Conservation (phyloP, 2,329 filamentous ascomycete species). For the Alternaria ethzedia region DNA sequence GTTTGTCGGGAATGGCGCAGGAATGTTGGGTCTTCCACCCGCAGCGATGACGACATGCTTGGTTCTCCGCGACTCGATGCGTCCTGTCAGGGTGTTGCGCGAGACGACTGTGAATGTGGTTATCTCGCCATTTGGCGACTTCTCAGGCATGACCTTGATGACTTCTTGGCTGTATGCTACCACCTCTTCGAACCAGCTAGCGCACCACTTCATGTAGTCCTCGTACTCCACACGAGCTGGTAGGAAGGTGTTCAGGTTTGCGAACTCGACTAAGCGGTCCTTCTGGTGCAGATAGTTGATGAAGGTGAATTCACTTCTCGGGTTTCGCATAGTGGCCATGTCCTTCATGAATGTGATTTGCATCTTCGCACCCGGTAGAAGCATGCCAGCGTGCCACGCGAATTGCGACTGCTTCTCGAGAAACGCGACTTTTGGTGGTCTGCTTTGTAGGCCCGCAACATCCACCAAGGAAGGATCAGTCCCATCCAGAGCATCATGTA, state of each 20-base stretch:
- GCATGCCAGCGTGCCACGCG: conserved; percentile 94
- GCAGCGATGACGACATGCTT: conserved; percentile 75
- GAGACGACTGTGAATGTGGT: conserved; percentile 73
- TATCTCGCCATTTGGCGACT: conserved; percentile 58
- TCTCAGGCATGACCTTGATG: conserved; percentile 69
- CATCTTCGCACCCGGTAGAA: conserved; percentile 92
- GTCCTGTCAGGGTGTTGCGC: conserved; percentile 65
- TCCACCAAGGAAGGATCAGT: conserved; percentile 44
- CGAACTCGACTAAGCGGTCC: conserved; percentile 84
- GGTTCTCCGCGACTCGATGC: conserved; percentile 60
- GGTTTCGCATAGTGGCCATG: conserved; percentile 85
- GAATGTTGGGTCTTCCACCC: conserved; percentile 73
- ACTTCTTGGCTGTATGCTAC: conserved; percentile 83
- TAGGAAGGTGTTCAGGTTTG: conserved; percentile 87
- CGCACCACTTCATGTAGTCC: conserved; percentile 94
- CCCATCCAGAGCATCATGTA: conserved; percentile 72
- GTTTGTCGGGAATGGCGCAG: conserved; percentile 69
- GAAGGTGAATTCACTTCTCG: conserved; percentile 91
- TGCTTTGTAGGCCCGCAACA: conserved; percentile 43
- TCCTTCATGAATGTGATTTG: conserved; percentile 98
- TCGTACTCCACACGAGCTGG: conserved; percentile 89
- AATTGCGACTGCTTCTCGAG: conserved; percentile 85
- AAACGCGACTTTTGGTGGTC: conserved; percentile 77
- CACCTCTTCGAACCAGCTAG: conserved; percentile 74
- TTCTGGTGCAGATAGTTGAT: conserved; percentile 90